Percentiles rank a stretch among this genome's conserved stretches.
phyloP scores from a whole-genome alignment of 306 rosid species.

The cucumber (Cucumis sativus) region DNA sequence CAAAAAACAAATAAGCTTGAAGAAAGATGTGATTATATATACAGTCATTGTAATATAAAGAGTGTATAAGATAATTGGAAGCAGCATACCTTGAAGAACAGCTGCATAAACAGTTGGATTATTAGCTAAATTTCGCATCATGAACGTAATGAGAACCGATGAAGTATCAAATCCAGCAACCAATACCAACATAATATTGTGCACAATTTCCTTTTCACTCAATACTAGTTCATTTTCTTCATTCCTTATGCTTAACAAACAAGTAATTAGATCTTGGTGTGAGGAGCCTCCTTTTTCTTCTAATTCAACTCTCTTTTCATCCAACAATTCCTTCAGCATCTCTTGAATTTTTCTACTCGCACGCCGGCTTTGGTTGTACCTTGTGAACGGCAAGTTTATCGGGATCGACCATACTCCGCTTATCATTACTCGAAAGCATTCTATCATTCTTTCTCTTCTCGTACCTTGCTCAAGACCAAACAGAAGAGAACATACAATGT shows the following conservation, averaged over 20 bases:
- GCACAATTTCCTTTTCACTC: conserved; percentile 44
- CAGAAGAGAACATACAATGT: conserved; percentile 50
- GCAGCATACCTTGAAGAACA: conserved; percentile 47
- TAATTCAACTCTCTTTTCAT: conserved; percentile 31
- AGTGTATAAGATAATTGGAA: background rate
- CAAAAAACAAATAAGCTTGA: no score
- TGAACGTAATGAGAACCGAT: conserved; percentile 47
- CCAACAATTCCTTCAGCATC: conserved; percentile 29
- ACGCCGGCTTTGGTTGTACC: conserved; percentile 44
- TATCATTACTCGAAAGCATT: conserved; percentile 30
- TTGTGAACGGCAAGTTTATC: conserved; percentile 51
- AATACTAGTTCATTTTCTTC: conserved; percentile 20
- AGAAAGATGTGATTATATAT: no score
- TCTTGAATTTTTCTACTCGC: conserved; percentile 36
- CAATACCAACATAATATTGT: conserved; percentile 46
- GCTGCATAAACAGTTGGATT: conserved; percentile 37
- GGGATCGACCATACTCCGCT: conserved; percentile 58
- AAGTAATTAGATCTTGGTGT: conserved; percentile 47
- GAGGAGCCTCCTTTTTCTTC: conserved; percentile 26
- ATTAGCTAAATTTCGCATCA: conserved; percentile 33
- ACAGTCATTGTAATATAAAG: background rate
- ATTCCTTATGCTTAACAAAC: conserved; percentile 35
- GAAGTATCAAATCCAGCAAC: conserved; percentile 70
- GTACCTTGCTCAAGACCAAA: conserved; percentile 52
- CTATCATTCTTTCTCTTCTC: conserved; percentile 30